Base-by-base conservation (phyloP, 768 basidiomycete species). In the Leccinum uliginosum region DNA sequence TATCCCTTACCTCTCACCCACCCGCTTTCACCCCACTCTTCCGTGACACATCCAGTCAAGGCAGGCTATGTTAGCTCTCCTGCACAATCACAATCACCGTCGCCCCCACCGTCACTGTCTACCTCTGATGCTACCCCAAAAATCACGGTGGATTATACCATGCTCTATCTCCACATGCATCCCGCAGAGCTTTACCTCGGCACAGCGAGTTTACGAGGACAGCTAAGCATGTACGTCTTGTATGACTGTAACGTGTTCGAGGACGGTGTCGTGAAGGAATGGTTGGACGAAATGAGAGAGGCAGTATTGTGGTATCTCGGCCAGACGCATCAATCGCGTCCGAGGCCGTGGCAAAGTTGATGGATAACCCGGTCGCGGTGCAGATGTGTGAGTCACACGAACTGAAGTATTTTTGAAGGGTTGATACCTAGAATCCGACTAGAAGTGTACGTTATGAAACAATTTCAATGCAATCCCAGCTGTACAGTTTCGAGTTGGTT, bases 171-270 rank as follows among this genome's bases (percentile, higher is more conserved):
- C 11, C 78, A 74, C 40, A 73, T 74, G 52, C 76, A 79, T 10
- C 78, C 82, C 3, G 71, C 63, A 2, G 78, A 83, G 60, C 55
- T 69, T 19, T 70, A 82, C 60, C 71, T 83, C 1, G 77, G 78
- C 4, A 76, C 80, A 12, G 54, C 67, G 2, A 78, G 71, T 2
- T 63, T 62, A 4, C 62, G 60, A 2, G 64, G 73, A 34, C 65
- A 68, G 29, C 54, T 84, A 30, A 54, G 56, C 2, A 52, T 82
- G 47, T 54, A 62, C 9, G 47, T 73, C 6, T 74, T 53, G 59
- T 79, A 71, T 62, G 83, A 84, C 50, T 67, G 62, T 6, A 80
- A 83, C 59, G 77, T 79, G 4, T 83, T 76, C 46, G 72, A 77
- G 2, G 68, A 72, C 4, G 67, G 55, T 1, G 56, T 77, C 9